phyloP scores from a whole-genome alignment of 2,329 filamentous ascomycete genomes.

The Monilinia aucupariae region DNA sequence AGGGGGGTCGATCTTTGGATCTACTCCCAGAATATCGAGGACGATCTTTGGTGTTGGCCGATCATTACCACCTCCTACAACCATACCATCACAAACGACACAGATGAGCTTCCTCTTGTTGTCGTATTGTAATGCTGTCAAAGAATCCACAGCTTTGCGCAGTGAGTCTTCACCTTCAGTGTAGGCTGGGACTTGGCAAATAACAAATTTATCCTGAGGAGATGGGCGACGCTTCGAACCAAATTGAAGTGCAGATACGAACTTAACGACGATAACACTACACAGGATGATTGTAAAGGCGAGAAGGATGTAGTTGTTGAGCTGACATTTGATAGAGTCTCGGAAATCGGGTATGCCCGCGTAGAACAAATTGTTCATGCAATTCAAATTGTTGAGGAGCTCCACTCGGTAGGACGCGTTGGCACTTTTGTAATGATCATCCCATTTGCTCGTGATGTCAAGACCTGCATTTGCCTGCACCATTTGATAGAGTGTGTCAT shows the following conservation, averaged over 20 bases:
- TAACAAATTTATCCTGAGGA: constrained; percentile 97
- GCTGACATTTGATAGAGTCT: constrained; percentile 65
- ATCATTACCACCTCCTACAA: constrained; percentile 93
- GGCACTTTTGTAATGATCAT: constrained; percentile 45
- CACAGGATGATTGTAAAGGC: constrained; percentile 82
- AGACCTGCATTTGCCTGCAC: constrained; percentile 71
- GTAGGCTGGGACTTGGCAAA: constrained; percentile 95
- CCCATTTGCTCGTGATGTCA: constrained; percentile 67
- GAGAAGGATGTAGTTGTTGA: constrained; percentile 87
- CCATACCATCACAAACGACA: constrained; percentile 95
- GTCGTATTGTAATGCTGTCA: constrained; percentile 92
- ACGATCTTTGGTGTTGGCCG: constrained; percentile 96
- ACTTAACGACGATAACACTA: constrained; percentile 76
- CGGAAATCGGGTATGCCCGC: constrained; percentile 83
- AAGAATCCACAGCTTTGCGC: constrained; percentile 85
- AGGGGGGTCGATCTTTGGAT: constrained; percentile 92
- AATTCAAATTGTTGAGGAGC: constrained; percentile 65
- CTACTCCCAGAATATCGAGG: constrained; percentile 91
- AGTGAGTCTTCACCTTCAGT: constrained; percentile 96
- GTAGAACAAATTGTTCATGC: constrained; percentile 79
- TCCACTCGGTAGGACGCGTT: constrained; percentile 48
- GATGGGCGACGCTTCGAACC: constrained; percentile 84
- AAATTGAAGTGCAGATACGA: constrained; percentile 87
- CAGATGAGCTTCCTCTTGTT: constrained; percentile 97
- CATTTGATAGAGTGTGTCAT: constrained; percentile 58